Evolutionary conservation across 495 filamentous ascomycete species (phyloP), one percentile per base, ranked within the genome.

Genomic region (Podospora sp.): DNA sequence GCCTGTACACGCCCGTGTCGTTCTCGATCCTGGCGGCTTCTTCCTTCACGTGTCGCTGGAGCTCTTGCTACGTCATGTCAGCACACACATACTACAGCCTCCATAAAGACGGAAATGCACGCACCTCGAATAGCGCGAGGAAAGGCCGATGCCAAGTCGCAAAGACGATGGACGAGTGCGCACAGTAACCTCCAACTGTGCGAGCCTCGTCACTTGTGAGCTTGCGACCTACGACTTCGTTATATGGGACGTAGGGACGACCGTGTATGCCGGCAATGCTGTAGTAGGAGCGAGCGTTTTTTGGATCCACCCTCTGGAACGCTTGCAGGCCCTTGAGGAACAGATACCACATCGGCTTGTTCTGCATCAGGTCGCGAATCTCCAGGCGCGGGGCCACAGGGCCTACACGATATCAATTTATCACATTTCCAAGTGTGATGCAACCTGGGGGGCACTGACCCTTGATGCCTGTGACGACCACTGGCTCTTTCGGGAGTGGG

Each of bases 121-220:
- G n/a, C n/a, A n/a, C n/a, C n/a, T n/a, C 55, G 18, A 58, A 58
- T 2, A 58, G 25, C 6, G 55, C 55, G 2, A 58, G 55, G 24
- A 25, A 58, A 22, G 55, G 55, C 2, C 55, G 55, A 27, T 58
- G 55, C 55, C 55, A 58, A 25, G 55, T 58, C 7, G 55, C 55
- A 58, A 58, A 58, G 14, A 58, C 21, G 55, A 29, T 29, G 14
- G 55, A 58, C 6, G 55, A 5, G 55, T 58, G 55, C 3, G 55
- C 20, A 22, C 55, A 58, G 25, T 58, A 58, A 27, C 50, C 50
- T 6, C 50, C 50, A 22, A 53, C 50, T 7, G 6, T 6, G 21
- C 50, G 6, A 18, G n/a, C n/a, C 50, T 53, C 50, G 4, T 22
- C 21, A 5, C 21, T 6, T 6, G 5, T 22, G 50, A 53, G 50